Conservation (phyloP, 2,329 filamentous ascomycete genomes). For the Periglandula ipomoeae region DNA sequence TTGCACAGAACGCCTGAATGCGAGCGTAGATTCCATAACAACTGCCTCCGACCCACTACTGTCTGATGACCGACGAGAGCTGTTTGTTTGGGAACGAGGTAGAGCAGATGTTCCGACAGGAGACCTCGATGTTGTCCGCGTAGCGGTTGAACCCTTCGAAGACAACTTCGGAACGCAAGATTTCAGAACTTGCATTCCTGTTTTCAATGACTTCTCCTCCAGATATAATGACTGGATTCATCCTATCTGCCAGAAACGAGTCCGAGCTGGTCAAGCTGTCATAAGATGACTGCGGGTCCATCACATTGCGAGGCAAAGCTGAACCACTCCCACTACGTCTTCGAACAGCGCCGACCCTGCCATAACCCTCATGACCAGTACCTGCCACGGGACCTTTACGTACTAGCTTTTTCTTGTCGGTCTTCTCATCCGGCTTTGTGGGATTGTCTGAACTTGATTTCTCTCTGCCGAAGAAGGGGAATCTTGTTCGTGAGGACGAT, state of each 20-base stretch:
- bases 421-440: conserved; percentile 41
- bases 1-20: conserved; percentile 46
- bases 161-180: conserved; percentile 20
- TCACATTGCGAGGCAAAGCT: conserved; percentile 35
- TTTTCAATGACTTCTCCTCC: conserved; percentile 55
- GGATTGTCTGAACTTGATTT: conserved; percentile 50
- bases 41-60: conserved; percentile 45
- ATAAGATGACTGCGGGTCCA: conserved; percentile 37
- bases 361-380: conserved; percentile 89
- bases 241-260: conserved; percentile 50
- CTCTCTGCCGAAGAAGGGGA: conserved; percentile 69
- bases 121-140: conserved; percentile 29
- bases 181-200: conserved; percentile 34
- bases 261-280: conserved; percentile 43
- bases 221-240: conserved; percentile 58
- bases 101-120: conserved; percentile 47
- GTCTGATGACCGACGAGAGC: conserved; percentile 40
- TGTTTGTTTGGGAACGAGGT: conserved; percentile 25
- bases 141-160: conserved; percentile 35
- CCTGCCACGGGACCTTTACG: conserved; percentile 74
- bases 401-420: conserved; percentile 29
- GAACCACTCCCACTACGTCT: conserved; percentile 55
- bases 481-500: conserved; percentile 52
- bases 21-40: conserved; percentile 40
- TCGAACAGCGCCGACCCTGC: conserved; percentile 50